Percentiles rank a stretch among this genome's conserved stretches.
Evolutionary conservation across 345 rosid species (phyloP).

Genomic region (Salix viminalis): DNA sequence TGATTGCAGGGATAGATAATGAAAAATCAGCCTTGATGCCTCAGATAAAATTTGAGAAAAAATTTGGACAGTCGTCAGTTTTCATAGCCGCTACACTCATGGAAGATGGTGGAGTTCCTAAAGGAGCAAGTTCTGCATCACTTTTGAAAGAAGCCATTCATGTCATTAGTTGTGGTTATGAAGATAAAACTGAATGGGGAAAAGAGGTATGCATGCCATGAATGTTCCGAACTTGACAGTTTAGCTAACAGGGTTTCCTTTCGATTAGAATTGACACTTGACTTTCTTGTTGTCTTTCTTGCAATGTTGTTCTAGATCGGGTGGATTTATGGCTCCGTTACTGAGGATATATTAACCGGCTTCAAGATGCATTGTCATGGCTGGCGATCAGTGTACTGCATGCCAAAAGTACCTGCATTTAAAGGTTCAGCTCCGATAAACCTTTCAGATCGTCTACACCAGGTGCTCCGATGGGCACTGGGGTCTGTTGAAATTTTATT

Average conservation of each 20-base stretch:
- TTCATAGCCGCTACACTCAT: constrained; percentile 43
- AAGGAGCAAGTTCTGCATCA: constrained; percentile 43
- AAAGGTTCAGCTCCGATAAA: constrained; percentile 74
- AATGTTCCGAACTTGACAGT: neutral
- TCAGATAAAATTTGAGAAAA: constrained; percentile 52
- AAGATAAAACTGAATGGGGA: constrained; percentile 73
- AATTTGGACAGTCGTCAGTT: constrained; percentile 54
- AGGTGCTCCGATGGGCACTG: constrained; percentile 71
- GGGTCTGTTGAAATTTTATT: constrained; percentile 72
- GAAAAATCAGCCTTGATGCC: constrained; percentile 44
- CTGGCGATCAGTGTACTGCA: constrained; percentile 71
- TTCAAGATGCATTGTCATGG: constrained; percentile 81
- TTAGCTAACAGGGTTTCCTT: neutral
- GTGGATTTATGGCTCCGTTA: constrained; percentile 80
- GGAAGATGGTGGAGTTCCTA: constrained; percentile 55
- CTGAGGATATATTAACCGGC: constrained; percentile 69
- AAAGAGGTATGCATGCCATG: constrained; percentile 40
- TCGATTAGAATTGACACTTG: neutral
- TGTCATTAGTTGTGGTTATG: constrained; percentile 67
- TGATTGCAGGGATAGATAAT: constrained; percentile 37
- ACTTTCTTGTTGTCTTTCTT: neutral
- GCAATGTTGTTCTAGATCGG: constrained; percentile 39
- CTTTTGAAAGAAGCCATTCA: constrained; percentile 70
- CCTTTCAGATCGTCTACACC: constrained; percentile 69
- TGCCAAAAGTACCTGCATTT: constrained; percentile 56